Conservation (phyloP, 495 filamentous ascomycete genomes). For the Xylaria grammica region DNA sequence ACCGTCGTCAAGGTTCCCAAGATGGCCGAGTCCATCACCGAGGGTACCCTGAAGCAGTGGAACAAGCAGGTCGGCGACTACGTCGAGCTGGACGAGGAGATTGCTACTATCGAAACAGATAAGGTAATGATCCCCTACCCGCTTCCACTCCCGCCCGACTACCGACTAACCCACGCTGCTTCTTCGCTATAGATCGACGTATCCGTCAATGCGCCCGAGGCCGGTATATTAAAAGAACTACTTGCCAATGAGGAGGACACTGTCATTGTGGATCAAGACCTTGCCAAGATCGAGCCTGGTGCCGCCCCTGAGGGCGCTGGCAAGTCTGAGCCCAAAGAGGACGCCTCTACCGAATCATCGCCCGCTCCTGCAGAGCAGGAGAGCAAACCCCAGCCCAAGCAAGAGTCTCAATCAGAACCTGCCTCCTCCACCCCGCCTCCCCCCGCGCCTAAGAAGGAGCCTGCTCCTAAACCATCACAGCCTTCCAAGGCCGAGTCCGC, state of each 20-base stretch:
- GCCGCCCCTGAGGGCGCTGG: constrained; percentile 61
- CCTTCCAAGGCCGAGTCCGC: constrained; percentile 44
- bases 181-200: constrained; percentile 76
- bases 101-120: constrained; percentile 99
- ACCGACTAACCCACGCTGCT: background rate
- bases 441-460: constrained; percentile 51
- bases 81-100: constrained; percentile 95
- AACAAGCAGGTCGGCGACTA: constrained; percentile 94
- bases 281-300: constrained; percentile 82
- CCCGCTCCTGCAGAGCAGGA: constrained; percentile 61
- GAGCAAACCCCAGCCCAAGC: constrained; percentile 44
- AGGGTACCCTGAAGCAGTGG: constrained; percentile 96
- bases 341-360: constrained; percentile 57
- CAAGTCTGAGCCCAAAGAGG: constrained; percentile 64
- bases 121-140: constrained; percentile 68
- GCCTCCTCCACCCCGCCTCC: constrained; percentile 50
- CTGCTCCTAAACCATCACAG: constrained; percentile 52
- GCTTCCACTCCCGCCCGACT: background rate
- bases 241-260: constrained; percentile 95
- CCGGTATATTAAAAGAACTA: constrained; percentile 90
- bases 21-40: constrained; percentile 99
- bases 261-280: constrained; percentile 90
- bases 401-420: constrained; percentile 37
- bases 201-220: constrained; percentile 90
- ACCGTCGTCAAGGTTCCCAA: constrained; percentile 89